phyloP scores from a whole-genome alignment of 148 eudicot species.

The Rhododendron ferrugineum region DNA sequence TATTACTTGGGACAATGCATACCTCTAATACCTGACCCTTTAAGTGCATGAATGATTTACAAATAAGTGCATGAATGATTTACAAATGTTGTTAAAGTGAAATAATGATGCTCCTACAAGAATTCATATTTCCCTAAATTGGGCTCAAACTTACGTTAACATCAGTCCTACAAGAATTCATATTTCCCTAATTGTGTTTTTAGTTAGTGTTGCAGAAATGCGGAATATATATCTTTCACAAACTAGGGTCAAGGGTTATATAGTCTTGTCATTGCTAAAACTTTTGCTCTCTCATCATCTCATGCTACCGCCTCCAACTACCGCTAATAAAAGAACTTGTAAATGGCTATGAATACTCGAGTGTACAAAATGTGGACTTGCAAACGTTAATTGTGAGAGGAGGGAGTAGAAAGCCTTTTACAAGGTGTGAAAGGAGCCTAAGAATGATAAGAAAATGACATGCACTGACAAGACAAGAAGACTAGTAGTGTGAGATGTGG shows the following conservation, averaged over 20 bases:
- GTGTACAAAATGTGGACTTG: background rate
- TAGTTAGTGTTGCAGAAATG: too few species aligned
- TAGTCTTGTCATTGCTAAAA: too few species aligned
- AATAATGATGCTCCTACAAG: background rate
- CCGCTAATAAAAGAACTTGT: too few species aligned
- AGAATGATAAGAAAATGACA: conserved; percentile 1
- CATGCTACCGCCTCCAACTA: too few species aligned
- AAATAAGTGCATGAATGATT: too few species aligned
- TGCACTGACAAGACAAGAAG: background rate
- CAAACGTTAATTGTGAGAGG: background rate
- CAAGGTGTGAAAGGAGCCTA: background rate
- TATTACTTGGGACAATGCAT: too few species aligned
- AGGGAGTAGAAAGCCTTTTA: background rate
- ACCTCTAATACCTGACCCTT: background rate
- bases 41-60: too few species aligned
- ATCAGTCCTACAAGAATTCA: background rate
- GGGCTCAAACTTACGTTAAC: too few species aligned
- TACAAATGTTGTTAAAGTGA: background rate
- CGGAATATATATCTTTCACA: too few species aligned
- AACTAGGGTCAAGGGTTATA: too few species aligned
- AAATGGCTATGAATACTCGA: background rate
- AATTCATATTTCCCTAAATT: background rate
- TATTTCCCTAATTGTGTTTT: background rate
- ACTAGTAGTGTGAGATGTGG: background rate
- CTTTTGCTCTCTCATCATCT: too few species aligned